Base-by-base conservation (phyloP, 148 eudicot species). In the Chenopodium berlandieri region DNA sequence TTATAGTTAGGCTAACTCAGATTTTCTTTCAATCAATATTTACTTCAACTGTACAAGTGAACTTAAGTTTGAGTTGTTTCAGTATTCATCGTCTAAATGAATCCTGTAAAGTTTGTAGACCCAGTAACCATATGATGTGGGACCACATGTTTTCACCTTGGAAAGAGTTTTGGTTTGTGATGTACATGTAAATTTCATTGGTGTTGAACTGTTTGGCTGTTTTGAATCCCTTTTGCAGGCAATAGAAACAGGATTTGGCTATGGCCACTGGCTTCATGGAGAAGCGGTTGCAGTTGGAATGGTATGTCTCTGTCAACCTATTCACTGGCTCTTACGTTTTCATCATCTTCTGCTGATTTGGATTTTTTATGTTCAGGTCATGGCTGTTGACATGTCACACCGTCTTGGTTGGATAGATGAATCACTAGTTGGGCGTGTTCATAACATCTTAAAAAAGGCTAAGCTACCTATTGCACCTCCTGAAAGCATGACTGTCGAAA, bases 361-460 rank as follows among this genome's bases (percentile, higher is more conserved):
- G 47, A 54, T 75, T 75, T 32, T 54, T 46, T 62, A 6, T 77
- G 70, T 84, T 81, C 88, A 97, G 99, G 97, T 90, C 58, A 97
- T 97, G 99, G 99, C 99, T 54, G 94, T 94, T 75, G 99, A 97
- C 86, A 84, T 97, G 99, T 94, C 99, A 37, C 78, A 84, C 86
- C 94, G 97, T 79, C 94, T 97, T 56, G 98, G 99, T 79, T 97
- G 98, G 99, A 97, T 97, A 82, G 99, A 97, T 14, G 94, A 94
- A 56, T 87, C 97, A 23, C 76, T 97, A 58, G 94, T 92, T 68
- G 85, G 86, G 76, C 89, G 99, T 79, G 94, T 91, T 76, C 78
- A 73, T 47, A 78, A 68, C 71, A 92, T 97, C 86, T 82, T 92
- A 78, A 72, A 89, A 84, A 88, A 88, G 82, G 94, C 99, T 77